These are phyloP conservation scores for Naganishia liquefaciens DNA, from an alignment of 1,284 basidiomycete species.

Conservation along the genomic window DNA sequence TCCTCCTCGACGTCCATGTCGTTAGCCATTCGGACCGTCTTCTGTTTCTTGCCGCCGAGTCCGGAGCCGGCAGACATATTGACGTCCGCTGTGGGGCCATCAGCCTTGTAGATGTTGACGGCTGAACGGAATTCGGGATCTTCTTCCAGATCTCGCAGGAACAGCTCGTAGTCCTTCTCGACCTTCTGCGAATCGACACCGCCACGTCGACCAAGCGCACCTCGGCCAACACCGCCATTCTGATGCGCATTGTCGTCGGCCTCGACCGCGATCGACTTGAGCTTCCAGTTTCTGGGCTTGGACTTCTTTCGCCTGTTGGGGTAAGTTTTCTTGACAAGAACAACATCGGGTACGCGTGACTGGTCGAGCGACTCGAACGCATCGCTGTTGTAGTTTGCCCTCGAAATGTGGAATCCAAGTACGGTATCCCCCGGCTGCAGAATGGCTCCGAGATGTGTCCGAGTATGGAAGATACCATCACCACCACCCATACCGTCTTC, in stretches of 20 bases:
- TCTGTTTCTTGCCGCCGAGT: conserved; percentile 45
- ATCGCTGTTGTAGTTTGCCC: conserved; percentile 90
- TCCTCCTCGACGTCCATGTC: conserved; percentile 73
- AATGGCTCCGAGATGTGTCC: conserved; percentile 92
- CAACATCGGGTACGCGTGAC: conserved; percentile 82
- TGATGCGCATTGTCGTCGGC: conserved; percentile 71
- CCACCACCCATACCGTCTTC: conserved; percentile 56
- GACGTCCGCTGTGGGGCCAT: conserved; percentile 39
- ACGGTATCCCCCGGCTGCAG: conserved; percentile 93
- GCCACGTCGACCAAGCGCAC: conserved; percentile 84
- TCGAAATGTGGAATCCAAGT: conserved; percentile 84
- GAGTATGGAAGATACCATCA: conserved; percentile 89
- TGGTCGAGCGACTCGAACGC: conserved; percentile 74
- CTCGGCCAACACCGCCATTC: conserved; percentile 69
- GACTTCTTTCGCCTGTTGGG: conserved; percentile 91
- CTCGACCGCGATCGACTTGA: conserved; percentile 93
- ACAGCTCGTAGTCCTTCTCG: conserved; percentile 94
- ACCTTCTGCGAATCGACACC: conserved; percentile 91
- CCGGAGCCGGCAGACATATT: conserved; percentile 23
- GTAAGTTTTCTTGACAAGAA: conserved; percentile 94
- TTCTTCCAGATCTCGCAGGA: conserved; percentile 93
- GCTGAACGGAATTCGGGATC: conserved; percentile 87
- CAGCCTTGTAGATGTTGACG: conserved; percentile 83
- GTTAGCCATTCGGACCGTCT: conserved; percentile 53
- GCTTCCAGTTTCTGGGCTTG: conserved; percentile 80